A percentile compares a stretch with the other conserved stretches of the same genome.
These are phyloP conservation scores for Cucumis sativus DNA, from an alignment of 306 rosid genomes.

Conservation along the genomic window Cucumber_9930_V3 NC_026661.2:3111501-3112000, in stretches of 20 bases:
- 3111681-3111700: neutral
- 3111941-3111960: slow-evolving; percentile 71
- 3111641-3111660: slow-evolving; percentile 28
- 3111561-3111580: neutral
- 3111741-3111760: slow-evolving; percentile 21
- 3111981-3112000: neutral
- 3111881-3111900: slow-evolving; percentile 48
- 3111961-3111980: neutral
- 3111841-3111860: slow-evolving; percentile 8
- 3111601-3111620: neutral
- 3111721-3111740: slow-evolving; percentile 7
- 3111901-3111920: slow-evolving; percentile 69
- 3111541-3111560: neutral
- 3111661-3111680: slow-evolving; percentile 4
- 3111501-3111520: neutral
- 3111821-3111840: neutral
- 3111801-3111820: neutral
- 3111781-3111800: slow-evolving; percentile 6
- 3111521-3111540: neutral
- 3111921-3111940: slow-evolving; percentile 63
- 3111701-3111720: slow-evolving; percentile 8
- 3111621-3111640: slow-evolving; percentile 4
- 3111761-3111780: slow-evolving; percentile 11
- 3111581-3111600: neutral
- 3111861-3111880: slow-evolving; percentile 23